Evolutionary conservation across 1,139 yeast genomes (phyloP).

Genomic region (Suhomyces panamericanus): DNA sequence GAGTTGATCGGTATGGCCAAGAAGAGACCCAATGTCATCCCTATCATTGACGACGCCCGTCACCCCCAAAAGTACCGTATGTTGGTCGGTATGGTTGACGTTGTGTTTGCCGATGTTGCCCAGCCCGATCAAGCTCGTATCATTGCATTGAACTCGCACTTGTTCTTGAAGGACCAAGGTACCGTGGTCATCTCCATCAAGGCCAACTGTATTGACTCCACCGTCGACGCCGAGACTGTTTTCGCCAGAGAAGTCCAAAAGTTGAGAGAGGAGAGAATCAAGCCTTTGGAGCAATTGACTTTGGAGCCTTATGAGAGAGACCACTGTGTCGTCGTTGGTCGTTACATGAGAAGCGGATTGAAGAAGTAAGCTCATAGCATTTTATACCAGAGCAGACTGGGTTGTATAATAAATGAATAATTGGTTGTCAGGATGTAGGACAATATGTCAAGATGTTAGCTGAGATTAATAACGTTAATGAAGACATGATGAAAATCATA

Average conservation of each 20-base stretch:
- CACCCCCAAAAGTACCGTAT: constrained; percentile 99
- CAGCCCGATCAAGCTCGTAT: constrained; percentile 99
- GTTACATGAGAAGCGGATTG: constrained; percentile 88
- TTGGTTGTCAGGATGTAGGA: constrained; percentile 1
- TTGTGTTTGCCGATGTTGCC: constrained; percentile 98
- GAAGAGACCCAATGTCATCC: constrained; percentile 98
- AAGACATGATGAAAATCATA: no score
- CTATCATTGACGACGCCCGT: constrained; percentile 99
- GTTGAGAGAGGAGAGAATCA: constrained; percentile 97
- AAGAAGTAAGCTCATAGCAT: constrained; percentile 38
- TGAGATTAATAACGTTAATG: no score
- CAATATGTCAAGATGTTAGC: no score
- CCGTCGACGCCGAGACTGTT: constrained; percentile 98
- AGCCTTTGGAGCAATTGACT: constrained; percentile 97
- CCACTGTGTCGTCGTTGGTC: constrained; percentile 97
- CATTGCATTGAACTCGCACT: constrained; percentile 95
- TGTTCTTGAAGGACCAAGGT: constrained; percentile 97
- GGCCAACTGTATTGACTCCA: constrained; percentile 99
- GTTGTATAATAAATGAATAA: constrained; percentile 12
- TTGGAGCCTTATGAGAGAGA: constrained; percentile 99
- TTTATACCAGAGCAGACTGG: constrained; percentile 7
- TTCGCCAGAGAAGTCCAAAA: constrained; percentile 99
- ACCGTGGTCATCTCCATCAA: constrained; percentile 97
- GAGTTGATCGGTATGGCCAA: constrained; percentile 99
- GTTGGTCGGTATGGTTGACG: constrained; percentile 98